A percentile compares a stretch with the other conserved stretches of the same genome.
Evolutionary conservation across 2,329 filamentous ascomycete genomes (phyloP).

Genomic region (Calonectria pauciramosa): DNA sequence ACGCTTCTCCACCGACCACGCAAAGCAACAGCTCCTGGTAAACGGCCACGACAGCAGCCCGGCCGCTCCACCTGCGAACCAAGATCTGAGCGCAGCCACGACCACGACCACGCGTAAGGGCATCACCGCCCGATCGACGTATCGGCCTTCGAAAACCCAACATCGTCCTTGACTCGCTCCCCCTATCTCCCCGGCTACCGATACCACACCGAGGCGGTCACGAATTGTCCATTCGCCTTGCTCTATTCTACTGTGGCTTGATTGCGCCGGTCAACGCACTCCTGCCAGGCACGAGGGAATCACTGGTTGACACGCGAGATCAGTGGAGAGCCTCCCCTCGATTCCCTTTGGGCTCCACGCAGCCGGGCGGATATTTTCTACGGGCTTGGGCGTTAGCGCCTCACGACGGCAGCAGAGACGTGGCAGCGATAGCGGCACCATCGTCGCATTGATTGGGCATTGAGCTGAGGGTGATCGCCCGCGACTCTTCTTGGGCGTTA

Average conservation of each 20-base stretch:
- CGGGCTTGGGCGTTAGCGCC: slow-evolving; percentile 7
- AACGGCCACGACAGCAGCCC: slow-evolving; percentile 22
- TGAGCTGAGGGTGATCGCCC: slow-evolving; percentile 9
- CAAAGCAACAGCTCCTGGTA: neutral
- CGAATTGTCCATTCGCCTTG: neutral
- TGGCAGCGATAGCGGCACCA: slow-evolving; percentile 44
- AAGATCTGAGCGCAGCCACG: slow-evolving; percentile 12
- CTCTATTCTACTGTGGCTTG: neutral
- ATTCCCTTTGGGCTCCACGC: slow-evolving; percentile 6
- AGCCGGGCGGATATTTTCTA: slow-evolving; percentile 1
- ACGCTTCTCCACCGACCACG: neutral
- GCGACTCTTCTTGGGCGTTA: neutral
- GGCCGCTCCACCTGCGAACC: slow-evolving; percentile 20
- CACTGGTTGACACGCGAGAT: slow-evolving; percentile 35
- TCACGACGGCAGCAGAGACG: slow-evolving; percentile 32
- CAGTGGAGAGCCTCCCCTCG: slow-evolving; percentile 27
- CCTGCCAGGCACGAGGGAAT: slow-evolving; percentile 31
- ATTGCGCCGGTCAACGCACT: slow-evolving; percentile 14
- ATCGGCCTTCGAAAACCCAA: neutral
- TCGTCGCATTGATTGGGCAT: slow-evolving; percentile 23
- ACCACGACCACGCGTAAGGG: neutral
- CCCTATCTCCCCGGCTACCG: neutral
- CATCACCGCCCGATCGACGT: slow-evolving; percentile 17
- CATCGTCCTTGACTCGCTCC: neutral
- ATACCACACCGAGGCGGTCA: slow-evolving; percentile 21